A percentile compares a stretch with the other conserved stretches of the same genome.
Evolutionary conservation across 371 early-diverging fungal species (phyloP).

Genomic region (Mortierella polycephala): DNA sequence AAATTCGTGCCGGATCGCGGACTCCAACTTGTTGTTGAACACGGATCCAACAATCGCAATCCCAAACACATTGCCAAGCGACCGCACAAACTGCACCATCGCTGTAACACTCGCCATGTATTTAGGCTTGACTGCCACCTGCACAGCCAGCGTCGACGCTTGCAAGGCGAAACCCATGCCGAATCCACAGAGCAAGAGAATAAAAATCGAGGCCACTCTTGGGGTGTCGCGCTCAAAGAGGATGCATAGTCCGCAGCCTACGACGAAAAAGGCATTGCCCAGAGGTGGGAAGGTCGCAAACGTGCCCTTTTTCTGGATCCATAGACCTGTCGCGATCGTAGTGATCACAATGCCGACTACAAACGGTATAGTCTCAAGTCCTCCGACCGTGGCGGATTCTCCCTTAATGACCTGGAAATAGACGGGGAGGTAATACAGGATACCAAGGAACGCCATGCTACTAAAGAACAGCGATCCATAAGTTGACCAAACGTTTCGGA

Average conservation of each 20-base stretch:
- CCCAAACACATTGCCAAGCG: constrained; percentile 66
- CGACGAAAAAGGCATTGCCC: constrained; percentile 58
- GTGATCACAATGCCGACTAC: constrained; percentile 56
- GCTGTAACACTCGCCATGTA: constrained; percentile 63
- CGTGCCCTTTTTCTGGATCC: constrained; percentile 52
- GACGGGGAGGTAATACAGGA: constrained; percentile 77
- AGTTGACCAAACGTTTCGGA: constrained; percentile 60
- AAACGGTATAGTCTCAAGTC: constrained; percentile 76
- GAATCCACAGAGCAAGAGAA: constrained; percentile 62
- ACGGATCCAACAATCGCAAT: constrained; percentile 63
- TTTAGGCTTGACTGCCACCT: constrained; percentile 56
- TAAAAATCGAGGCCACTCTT: constrained; percentile 30
- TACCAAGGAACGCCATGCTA: constrained; percentile 76
- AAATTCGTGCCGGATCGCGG: background rate
- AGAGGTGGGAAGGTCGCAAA: constrained; percentile 57
- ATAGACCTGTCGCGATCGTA: constrained; percentile 53
- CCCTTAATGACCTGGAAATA: constrained; percentile 65
- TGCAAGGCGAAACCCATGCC: constrained; percentile 59
- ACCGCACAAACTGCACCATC: constrained; percentile 58
- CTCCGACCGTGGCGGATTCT: constrained; percentile 64
- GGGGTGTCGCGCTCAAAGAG: constrained; percentile 23
- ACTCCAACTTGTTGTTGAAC: constrained; percentile 59
- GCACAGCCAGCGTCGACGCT: constrained; percentile 61
- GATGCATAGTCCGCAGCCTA: constrained; percentile 57
- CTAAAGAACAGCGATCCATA: constrained; percentile 62